Conservation (phyloP, 2,329 filamentous ascomycete genomes). For the Penicillium sp. region DNA sequence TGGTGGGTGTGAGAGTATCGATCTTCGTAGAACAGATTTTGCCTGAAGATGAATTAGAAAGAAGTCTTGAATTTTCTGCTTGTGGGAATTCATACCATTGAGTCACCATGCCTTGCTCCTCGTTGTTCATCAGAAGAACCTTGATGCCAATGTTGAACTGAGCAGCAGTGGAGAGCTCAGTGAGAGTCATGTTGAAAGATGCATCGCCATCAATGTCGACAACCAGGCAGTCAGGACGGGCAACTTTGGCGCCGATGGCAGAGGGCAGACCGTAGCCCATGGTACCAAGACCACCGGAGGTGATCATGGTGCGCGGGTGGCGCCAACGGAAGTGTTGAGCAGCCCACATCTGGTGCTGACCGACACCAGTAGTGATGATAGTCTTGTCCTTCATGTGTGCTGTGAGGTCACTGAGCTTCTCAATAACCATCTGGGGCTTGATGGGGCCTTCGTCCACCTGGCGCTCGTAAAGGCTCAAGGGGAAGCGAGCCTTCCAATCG, state of each 20-base stretch:
- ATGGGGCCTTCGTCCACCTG: constrained; percentile 71
- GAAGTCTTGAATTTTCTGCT: not conserved
- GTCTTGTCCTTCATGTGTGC: constrained; percentile 73
- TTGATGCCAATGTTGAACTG: constrained; percentile 98
- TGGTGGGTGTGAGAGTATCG: constrained; percentile 89
- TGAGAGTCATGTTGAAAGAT: constrained; percentile 98
- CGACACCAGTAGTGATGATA: constrained; percentile 88
- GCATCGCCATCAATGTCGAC: constrained; percentile 96
- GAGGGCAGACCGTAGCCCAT: constrained; percentile 96
- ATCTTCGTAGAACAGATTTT: constrained; percentile 94
- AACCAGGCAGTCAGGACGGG: constrained; percentile 71
- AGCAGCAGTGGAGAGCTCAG: constrained; percentile 83
- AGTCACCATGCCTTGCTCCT: constrained; percentile 97
- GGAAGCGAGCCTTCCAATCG: constrained; percentile 87
- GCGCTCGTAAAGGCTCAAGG: constrained; percentile 72
- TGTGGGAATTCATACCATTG: constrained; percentile 54
- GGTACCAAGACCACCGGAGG: constrained; percentile 87
- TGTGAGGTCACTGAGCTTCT: constrained; percentile 80
- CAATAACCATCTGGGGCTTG: constrained; percentile 90
- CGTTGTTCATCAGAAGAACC: constrained; percentile 91
- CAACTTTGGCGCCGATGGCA: constrained; percentile 92
- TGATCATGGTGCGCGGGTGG: constrained; percentile 87
- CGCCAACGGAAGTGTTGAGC: constrained; percentile 97
- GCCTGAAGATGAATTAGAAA: constrained; percentile 41
- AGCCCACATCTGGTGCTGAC: constrained; percentile 98